These are phyloP conservation scores for Aspergillus baeticus DNA, from an alignment of 495 filamentous ascomycete species.

Conservation along the genomic window DNA sequence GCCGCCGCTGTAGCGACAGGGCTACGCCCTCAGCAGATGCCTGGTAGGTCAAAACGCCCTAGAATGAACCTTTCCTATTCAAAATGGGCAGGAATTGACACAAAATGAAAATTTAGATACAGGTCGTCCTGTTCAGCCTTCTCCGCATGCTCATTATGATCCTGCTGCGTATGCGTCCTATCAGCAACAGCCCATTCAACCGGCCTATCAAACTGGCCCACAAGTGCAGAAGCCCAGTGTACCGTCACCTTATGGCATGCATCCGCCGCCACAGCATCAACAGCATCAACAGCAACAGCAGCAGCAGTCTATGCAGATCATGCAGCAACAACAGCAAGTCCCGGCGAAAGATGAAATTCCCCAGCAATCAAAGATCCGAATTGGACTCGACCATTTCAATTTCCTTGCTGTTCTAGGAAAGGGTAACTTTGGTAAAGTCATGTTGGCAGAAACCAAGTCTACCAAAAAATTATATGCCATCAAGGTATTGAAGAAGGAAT, in stretches of 20 bases:
- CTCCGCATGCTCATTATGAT: conserved; percentile 66
- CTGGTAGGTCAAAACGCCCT: conserved; percentile 28
- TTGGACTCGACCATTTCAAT: conserved; percentile 98
- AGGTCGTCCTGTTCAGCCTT: conserved; percentile 40
- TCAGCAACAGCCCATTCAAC: conserved; percentile 37
- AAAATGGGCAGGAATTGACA: conserved; percentile 9
- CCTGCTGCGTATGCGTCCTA: conserved; percentile 70
- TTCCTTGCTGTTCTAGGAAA: conserved; percentile 98
- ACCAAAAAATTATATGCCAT: conserved; percentile 93
- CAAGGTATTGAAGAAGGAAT: conserved; percentile 99
- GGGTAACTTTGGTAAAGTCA: conserved; percentile 99
- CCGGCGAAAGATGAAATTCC: conserved; percentile 49
- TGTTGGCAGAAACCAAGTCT: conserved; percentile 96
- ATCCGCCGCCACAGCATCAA: conserved; percentile 44
- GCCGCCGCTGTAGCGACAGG: conserved; percentile 39
- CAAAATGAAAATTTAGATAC: conserved; percentile 23
- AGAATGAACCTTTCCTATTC: background rate
- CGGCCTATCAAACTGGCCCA: conserved; percentile 18
- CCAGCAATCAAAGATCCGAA: conserved; percentile 70
- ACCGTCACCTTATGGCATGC: conserved; percentile 29
- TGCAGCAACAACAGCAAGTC: conserved; percentile 28
- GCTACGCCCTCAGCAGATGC: conserved; percentile 30
- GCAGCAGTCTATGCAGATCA: conserved; percentile 41
- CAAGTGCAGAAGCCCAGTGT: conserved; percentile 24
- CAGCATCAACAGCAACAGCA: conserved; percentile 18